Percentiles rank a stretch among this genome's conserved stretches.
Conservation (phyloP, 768 basidiomycete species). For the Hysterangium stoloniferum region DNA sequence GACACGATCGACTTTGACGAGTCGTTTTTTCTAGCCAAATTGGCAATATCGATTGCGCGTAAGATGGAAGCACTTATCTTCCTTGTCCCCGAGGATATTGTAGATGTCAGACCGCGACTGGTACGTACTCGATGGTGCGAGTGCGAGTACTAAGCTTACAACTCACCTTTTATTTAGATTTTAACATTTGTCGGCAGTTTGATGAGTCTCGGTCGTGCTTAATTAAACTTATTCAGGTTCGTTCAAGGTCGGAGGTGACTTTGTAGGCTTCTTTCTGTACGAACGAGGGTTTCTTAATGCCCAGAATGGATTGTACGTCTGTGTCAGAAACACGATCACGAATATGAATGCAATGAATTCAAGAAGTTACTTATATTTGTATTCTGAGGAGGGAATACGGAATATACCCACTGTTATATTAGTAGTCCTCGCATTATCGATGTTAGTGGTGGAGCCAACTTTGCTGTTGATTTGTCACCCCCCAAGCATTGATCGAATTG, state of each 20-base stretch:
- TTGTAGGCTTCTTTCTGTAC: background rate
- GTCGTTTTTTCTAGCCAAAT: conserved; percentile 57
- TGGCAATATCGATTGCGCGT: conserved; percentile 97
- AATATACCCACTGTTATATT: no score
- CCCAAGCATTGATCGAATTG: no score
- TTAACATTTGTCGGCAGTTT: conserved; percentile 93
- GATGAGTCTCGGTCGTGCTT: conserved; percentile 50
- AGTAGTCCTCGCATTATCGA: no score
- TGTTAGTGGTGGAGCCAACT: no score
- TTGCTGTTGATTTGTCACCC: no score
- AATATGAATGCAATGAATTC: no score
- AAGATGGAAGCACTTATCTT: conserved; percentile 97
- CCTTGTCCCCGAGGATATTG: conserved; percentile 94
- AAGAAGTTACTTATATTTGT: no score
- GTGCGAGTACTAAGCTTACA: conserved; percentile 2
- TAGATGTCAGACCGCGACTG: conserved; percentile 85
- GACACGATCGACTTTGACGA: background rate
- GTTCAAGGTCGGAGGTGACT: background rate
- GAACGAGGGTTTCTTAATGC: conserved; percentile 1
- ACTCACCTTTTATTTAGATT: conserved; percentile 48
- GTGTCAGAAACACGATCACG: conserved; percentile 4
- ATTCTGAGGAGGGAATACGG: no score
- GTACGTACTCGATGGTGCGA: conserved; percentile 37
- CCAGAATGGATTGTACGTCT: background rate
- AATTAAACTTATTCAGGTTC: background rate